Evolutionary conservation across 2,329 filamentous ascomycete species (phyloP).

Genomic region (Ophiostoma sp.): DNA sequence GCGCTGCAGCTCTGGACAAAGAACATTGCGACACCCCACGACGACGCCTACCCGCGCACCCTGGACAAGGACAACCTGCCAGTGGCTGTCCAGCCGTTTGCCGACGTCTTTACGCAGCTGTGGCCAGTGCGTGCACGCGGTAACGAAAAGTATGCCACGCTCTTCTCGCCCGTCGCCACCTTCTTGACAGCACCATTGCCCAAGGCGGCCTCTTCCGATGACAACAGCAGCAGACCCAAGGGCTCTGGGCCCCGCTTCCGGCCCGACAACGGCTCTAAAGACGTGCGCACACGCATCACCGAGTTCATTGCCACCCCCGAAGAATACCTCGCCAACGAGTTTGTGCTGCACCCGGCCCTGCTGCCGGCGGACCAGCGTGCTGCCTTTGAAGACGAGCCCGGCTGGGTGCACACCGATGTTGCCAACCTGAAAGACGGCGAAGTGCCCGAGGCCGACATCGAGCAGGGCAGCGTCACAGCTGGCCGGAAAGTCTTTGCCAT

Average conservation of each 20-base stretch:
- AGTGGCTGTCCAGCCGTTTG: conserved; percentile 62
- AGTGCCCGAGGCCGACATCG: conserved; percentile 67
- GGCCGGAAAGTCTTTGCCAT: conserved; percentile 78
- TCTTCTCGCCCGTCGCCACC: conserved; percentile 84
- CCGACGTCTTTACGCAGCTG: conserved; percentile 80
- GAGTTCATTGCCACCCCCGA: conserved; percentile 71
- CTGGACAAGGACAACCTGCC: conserved; percentile 55
- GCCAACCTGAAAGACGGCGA: conserved; percentile 64
- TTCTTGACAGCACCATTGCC: conserved; percentile 76
- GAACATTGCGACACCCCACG: conserved; percentile 43
- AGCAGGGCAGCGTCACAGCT: conserved; percentile 79
- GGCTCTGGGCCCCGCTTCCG: conserved; percentile 45
- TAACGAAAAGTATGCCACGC: conserved; percentile 71
- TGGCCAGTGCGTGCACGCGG: conserved; percentile 90
- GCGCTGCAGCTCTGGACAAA: conserved; percentile 38
- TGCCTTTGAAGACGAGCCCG: conserved; percentile 58
- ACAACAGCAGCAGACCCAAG: conserved; percentile 45
- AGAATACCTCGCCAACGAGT: conserved; percentile 81
- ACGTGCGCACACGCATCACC: conserved; percentile 78
- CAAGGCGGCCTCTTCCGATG: conserved; percentile 67
- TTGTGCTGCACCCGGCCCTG: conserved; percentile 76
- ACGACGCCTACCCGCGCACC: conserved; percentile 60
- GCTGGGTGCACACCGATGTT: conserved; percentile 82
- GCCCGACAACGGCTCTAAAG: conserved; percentile 64
- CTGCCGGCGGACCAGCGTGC: conserved; percentile 58